A percentile compares a stretch with the other conserved stretches of the same genome.
These are phyloP conservation scores for Penicillium fimorum DNA, from an alignment of 495 filamentous ascomycete genomes.

Conservation along the genomic window DNA sequence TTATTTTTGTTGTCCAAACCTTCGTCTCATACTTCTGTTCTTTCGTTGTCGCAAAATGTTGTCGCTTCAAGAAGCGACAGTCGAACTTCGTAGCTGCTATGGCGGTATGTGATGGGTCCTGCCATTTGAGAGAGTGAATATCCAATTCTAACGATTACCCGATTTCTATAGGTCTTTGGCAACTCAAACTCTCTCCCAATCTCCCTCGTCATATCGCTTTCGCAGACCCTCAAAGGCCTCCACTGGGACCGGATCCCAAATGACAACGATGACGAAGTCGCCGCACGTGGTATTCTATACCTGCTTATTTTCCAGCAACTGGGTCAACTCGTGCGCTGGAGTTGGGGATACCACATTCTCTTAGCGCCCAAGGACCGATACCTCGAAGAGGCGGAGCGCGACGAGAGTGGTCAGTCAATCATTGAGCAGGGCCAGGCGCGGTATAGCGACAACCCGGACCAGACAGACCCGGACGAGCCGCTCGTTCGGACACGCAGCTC, in stretches of 20 bases:
- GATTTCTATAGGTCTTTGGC: conserved; percentile 70
- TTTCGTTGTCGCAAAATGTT: conserved; percentile 63
- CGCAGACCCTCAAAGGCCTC: conserved; percentile 83
- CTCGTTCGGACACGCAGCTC: conserved; percentile 37
- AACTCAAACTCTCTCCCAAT: conserved; percentile 98
- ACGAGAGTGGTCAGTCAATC: conserved; percentile 39
- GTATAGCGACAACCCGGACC: conserved; percentile 62
- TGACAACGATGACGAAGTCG: conserved; percentile 94
- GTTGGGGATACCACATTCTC: conserved; percentile 93
- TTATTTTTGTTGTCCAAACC: conserved; percentile 89
- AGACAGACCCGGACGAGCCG: conserved; percentile 45
- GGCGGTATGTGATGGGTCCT: conserved; percentile 58
- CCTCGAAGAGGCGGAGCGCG: conserved; percentile 61
- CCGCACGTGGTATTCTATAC: conserved; percentile 89
- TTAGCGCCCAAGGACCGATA: conserved; percentile 69
- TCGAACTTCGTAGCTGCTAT: conserved; percentile 95
- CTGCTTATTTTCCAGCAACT: conserved; percentile 97
- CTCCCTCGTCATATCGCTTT: conserved; percentile 89
- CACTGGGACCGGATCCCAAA: conserved; percentile 89
- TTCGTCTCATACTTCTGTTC: conserved; percentile 78
- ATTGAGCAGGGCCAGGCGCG: conserved; percentile 63
- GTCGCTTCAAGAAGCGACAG: conserved; percentile 76
- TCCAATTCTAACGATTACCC: conserved; percentile 15
- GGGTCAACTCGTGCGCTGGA: conserved; percentile 93
- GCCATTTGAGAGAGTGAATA: not conserved